Base-by-base conservation (phyloP, 345 rosid genomes). In the Hypericum androsaemum region DNA sequence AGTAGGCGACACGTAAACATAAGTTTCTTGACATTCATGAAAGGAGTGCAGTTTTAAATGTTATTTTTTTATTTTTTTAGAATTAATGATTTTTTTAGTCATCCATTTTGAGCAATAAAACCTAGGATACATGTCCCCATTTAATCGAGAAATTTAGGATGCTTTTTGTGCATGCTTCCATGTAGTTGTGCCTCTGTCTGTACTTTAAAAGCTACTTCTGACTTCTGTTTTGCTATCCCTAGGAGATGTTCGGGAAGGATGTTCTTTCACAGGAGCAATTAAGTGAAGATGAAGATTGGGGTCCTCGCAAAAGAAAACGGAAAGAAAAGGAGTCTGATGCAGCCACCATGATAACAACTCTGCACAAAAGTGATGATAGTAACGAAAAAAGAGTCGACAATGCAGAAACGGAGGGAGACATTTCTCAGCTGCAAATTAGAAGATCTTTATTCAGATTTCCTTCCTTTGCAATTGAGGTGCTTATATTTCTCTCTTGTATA, bases 161-260 rank as follows among this genome's bases (percentile, higher is more conserved):
- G 32, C 1, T 22, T 22, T 22, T 22, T 22, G 32, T 22, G 32
- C 32, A 22, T 22, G 32, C 4, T 22, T 22, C 32, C 32, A 22
- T 22, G 32, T 43, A 37, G 49, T 41, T 47, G 5, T 52, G 49
- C 12, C 8, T 53, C 17, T 3, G 5, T 38, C 14, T 47, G 13
- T 42, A 51, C n/a, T 13, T 67, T 37, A 12, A 16, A 53, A 3
- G 41, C 41, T 37, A 10, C 45, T 17, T 41, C 42, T 58, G 41
- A 10, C 11, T 50, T 8, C 12, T 40, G n/a, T 22, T 51, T 41
- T 46, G 39, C n/a, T 75, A 28, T 41, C 39, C 13, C 28, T 59
- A 92, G 98, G 98, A 88, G 75, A 88, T 92, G 97, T 92, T 92
- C 62, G 98, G 98, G 54, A 92, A 83, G 73, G 98, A 88, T 71